Base-by-base conservation (phyloP, 2,329 filamentous ascomycete species). In the Aspergillus texensis region DNA sequence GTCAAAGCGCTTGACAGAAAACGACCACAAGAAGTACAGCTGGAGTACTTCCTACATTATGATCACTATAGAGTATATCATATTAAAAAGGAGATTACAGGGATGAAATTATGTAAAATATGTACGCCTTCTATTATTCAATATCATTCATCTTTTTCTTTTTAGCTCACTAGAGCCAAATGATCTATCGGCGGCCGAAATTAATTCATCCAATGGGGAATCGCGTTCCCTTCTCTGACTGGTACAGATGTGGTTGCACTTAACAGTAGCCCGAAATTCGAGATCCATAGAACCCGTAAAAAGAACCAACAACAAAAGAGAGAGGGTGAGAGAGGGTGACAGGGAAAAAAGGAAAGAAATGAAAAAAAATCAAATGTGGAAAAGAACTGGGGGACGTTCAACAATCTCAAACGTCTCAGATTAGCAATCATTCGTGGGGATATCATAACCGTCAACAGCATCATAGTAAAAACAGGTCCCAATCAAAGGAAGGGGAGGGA, bases 371-470 rank as follows among this genome's bases (percentile, higher is more conserved):
- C 36, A 32, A 30, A 21, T 6, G 28, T 34, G 30, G n/a, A 53
- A 32, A 32, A 54, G 14, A 12, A 45, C 19, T 30, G 6, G 26
- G 32, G 32, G 43, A 45, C 43, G 39, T 46, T 34, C 19, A 11
- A n/a, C 41, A 57, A 30, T n/a, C 28, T 50, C 61, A 48, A 52
- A 28, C 57, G 56, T 64, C 58, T 58, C 64, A 56, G 63, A 57
- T 66, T 62, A 61, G 54, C 60, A 57, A 63, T 60, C 63, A 66
- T 52, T 61, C 50, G 50, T 65, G 54, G 62, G 66, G 66, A 70
- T 68, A 70, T 70, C 65, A 67, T 66, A 56, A 64, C 60, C 60
- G 60, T 63, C 55, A 64, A 52, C 39, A 26, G 41, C 60, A 61
- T 53, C 62, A 64, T 32, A 60, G 14, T 57, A 58, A 46, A 32